phyloP scores from a whole-genome alignment of 495 filamentous ascomycete genomes.

The Friedmanniomyces endolithicus region DNA sequence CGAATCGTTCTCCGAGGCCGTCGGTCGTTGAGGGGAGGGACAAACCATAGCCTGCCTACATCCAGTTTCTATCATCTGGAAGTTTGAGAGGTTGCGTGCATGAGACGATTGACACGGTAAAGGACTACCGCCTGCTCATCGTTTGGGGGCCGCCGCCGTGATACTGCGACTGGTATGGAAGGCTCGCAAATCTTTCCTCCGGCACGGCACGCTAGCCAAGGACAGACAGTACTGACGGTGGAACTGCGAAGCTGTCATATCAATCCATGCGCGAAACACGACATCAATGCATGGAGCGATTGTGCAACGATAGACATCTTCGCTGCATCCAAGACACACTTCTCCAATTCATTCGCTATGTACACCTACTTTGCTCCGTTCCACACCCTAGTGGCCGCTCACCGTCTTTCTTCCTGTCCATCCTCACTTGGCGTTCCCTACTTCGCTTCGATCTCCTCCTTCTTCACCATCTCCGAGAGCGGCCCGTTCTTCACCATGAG shows the following conservation, averaged over 20 bases:
- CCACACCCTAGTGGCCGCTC: background rate
- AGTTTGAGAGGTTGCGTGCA: too few relatives aligned
- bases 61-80: conserved; percentile 1
- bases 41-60: conserved; percentile 18
- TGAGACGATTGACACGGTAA: too few relatives aligned
- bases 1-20: conserved; percentile 10
- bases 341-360: background rate
- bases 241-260: too few relatives aligned
- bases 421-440: conserved; percentile 13
- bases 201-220: too few relatives aligned
- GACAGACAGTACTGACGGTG: too few relatives aligned
- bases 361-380: background rate
- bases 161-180: too few relatives aligned
- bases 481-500: conserved; percentile 60
- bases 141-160: too few relatives aligned
- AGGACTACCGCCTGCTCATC: too few relatives aligned
- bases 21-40: conserved; percentile 10
- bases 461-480: conserved; percentile 21
- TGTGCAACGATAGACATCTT: too few relatives aligned
- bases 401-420: background rate
- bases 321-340: background rate
- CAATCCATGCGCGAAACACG: too few relatives aligned
- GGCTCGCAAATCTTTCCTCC: too few relatives aligned
- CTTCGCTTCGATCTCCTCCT: conserved; percentile 6
- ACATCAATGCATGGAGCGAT: too few relatives aligned